Base-by-base conservation (phyloP, 208 protist genomes). In the Leishmania amazonensis region DNA sequence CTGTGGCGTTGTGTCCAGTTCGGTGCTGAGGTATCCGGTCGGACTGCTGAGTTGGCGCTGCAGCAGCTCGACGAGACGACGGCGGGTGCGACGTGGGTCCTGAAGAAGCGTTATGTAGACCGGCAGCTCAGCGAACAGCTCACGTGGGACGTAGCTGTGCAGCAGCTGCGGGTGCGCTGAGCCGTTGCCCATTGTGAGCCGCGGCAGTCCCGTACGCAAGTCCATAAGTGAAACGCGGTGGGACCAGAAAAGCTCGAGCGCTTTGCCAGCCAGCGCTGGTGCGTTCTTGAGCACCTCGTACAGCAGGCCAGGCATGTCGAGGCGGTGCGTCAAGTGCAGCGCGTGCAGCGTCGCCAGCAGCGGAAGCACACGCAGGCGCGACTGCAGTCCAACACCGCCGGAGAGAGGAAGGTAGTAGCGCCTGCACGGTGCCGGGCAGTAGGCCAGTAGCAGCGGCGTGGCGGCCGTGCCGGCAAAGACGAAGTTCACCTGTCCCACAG, bases 281-380 rank as follows among this genome's bases (percentile, higher is more conserved):
- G 83, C 83, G 82, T 94, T 95, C 85, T 97, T 97, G 19, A 95
- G 71, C 35, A 94, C 88, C 67, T 97, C 94, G 78, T 95, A 97
- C 77, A 95, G 85, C 73, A 95, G 77, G 17, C 94, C 94, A 6
- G 94, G 90, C 81, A 97, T 88, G 83, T 95, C 90, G 1, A 97
- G 83, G 38, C 86, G 79, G 45, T 88, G 84, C 40, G 84, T 86
- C 35, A 92, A 83, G 83, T 97, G 94, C 67, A 95, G 53, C 11
- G 94, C 94, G 75, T 97, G 85, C 65, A 97, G 83, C 17, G 86
- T 88, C 47, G 92, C 76, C 13, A 97, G 76, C 51, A 95, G 84
- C 38, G 94, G 94, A 75, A 97, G 79, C 54, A 97, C 94, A 54
- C 94, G 94, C 73, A 95, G 88, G 38, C 94, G 90, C 58, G 91